Evolutionary conservation across 345 rosid species (phyloP).

Genomic region (Melaleuca quinquenervia): DNA sequence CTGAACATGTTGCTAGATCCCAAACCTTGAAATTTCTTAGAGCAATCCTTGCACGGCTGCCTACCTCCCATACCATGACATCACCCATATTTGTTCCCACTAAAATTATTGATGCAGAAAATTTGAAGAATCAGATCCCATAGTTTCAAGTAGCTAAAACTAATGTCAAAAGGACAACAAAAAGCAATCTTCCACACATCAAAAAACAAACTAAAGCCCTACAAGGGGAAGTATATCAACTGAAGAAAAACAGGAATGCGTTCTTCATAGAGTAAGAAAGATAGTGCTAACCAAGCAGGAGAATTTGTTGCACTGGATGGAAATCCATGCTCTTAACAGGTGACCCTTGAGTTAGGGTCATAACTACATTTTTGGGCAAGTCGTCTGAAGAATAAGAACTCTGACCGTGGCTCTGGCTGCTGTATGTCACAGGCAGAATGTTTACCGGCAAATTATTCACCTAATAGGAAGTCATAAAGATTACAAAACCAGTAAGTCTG

Average conservation of each 20-base stretch:
- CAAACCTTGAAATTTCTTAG: conserved; percentile 52
- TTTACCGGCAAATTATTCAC: conserved; percentile 61
- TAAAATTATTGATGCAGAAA: conserved; percentile 10
- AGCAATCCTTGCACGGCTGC: conserved; percentile 52
- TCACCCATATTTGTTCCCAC: conserved; percentile 83
- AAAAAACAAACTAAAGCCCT: neutral
- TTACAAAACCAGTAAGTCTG: neutral
- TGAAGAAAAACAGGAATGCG: neutral
- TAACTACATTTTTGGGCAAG: conserved; percentile 61
- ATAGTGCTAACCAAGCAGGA: conserved; percentile 54
- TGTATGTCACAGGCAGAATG: conserved; percentile 52
- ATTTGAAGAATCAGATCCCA: neutral
- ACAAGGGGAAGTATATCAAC: neutral
- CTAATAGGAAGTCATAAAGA: conserved; percentile 19
- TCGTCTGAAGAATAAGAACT: conserved; percentile 64
- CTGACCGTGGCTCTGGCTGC: conserved; percentile 62
- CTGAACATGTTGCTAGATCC: conserved; percentile 44
- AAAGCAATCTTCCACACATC: neutral
- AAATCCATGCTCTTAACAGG: conserved; percentile 86
- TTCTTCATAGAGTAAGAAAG: neutral
- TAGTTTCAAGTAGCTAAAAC: neutral
- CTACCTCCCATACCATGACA: conserved; percentile 64
- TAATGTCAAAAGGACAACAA: neutral
- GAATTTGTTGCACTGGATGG: conserved; percentile 66
- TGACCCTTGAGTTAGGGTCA: conserved; percentile 56